A percentile compares a stretch with the other conserved stretches of the same genome.
Conservation (phyloP, 768 basidiomycete species). For the Hygrocybe punicea region DNA sequence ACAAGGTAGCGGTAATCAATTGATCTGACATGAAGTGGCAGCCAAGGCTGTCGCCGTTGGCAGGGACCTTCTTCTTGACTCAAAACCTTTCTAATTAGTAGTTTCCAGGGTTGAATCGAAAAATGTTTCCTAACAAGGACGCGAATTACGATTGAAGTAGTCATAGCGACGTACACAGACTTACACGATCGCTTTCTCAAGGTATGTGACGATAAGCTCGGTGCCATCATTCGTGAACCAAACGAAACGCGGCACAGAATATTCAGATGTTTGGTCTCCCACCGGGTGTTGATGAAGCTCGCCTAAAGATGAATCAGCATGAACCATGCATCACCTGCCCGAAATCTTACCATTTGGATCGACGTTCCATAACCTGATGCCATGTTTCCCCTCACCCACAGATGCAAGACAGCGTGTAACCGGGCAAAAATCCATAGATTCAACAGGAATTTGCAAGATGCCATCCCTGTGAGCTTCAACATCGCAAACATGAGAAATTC, state of each 20-base stretch:
- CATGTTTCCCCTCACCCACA: background rate
- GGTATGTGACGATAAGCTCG: background rate
- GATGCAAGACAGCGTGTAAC: background rate
- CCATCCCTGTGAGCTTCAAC: constrained; percentile 1
- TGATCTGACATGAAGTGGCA: background rate
- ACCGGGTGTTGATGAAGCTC: background rate
- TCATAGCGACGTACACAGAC: background rate
- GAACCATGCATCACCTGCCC: background rate
- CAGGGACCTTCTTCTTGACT: background rate
- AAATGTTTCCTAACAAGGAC: background rate
- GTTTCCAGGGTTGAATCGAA: background rate
- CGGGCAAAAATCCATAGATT: background rate
- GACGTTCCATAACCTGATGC: background rate
- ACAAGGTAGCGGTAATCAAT: background rate
- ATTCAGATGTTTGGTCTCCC: background rate
- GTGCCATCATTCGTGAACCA: background rate
- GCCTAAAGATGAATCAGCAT: background rate
- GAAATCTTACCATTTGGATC: background rate
- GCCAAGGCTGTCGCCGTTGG: background rate
- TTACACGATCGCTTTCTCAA: background rate
- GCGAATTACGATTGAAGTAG: background rate
- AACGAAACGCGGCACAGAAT: background rate
- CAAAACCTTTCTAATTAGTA: background rate
- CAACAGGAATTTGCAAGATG: background rate
- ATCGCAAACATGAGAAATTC: background rate